phyloP scores from a whole-genome alignment of 148 eudicot species.

The Pharnaceum exiguum region DNA sequence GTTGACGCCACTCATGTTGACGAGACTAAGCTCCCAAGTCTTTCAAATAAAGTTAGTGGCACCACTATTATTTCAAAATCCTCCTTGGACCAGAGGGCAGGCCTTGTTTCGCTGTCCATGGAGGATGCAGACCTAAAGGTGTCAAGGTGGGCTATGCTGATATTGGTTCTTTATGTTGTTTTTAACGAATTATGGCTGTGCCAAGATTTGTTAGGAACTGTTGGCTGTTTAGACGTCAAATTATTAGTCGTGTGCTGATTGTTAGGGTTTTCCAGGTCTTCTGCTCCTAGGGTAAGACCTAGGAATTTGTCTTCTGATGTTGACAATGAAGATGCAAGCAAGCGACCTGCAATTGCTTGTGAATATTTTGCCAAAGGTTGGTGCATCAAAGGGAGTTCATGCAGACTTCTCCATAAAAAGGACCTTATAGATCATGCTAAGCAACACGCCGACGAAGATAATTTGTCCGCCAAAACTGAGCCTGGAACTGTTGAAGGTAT shows the following conservation, averaged over 20 bases:
- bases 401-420: conserved; percentile 76
- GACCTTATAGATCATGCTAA: conserved; percentile 27
- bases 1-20: conserved; percentile 20
- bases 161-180: conserved; percentile 3
- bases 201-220: conserved; percentile 3
- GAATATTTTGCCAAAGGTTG: conserved; percentile 83
- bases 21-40: conserved; percentile 11
- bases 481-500: conserved; percentile 42
- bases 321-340: conserved; percentile 38
- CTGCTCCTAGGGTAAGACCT: conserved; percentile 43
- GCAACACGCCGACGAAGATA: conserved; percentile 33
- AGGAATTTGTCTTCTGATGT: conserved; percentile 50
- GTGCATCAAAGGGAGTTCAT: conserved; percentile 88
- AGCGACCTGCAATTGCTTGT: conserved; percentile 59
- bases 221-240: conserved; percentile 17
- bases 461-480: conserved; percentile 27
- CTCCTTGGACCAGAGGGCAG: conserved; percentile 22
- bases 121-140: conserved; percentile 29
- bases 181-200: conserved; percentile 3
- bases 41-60: conserved; percentile 15
- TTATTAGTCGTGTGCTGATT: conserved; percentile 24
- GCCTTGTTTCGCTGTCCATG: conserved; percentile 28
- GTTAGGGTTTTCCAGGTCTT: conserved; percentile 51
- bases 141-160: conserved; percentile 53
- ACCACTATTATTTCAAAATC: conserved; percentile 18